Evolutionary conservation across 805 yeast genomes (phyloP).

Genomic region (Komagataella pastoris): DNA sequence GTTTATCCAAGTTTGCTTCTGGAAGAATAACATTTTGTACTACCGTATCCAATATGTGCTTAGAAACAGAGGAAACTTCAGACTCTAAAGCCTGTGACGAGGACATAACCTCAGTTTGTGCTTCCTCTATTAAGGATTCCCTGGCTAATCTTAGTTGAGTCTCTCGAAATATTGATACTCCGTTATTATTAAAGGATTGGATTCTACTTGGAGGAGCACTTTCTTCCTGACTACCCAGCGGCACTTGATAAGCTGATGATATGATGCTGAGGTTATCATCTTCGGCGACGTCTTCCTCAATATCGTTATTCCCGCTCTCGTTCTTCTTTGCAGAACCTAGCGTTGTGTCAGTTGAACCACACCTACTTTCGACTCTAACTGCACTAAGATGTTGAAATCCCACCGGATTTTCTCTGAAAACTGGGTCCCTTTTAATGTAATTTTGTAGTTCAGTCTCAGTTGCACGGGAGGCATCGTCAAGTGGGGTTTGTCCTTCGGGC

Average conservation of each 20-base stretch:
- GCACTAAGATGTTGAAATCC: slow-evolving; percentile 2
- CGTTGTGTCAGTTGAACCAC: slow-evolving; percentile 4
- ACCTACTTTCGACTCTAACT: slow-evolving; percentile 5
- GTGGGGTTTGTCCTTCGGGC: not conserved
- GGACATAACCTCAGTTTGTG: not conserved
- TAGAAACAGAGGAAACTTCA: not conserved
- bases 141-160: not conserved
- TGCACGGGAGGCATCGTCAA: not conserved
- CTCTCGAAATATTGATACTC: not conserved
- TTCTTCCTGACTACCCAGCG: not conserved
- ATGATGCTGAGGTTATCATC: not conserved
- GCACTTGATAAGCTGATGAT: slow-evolving; percentile 1
- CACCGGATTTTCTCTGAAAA: slow-evolving; percentile 6
- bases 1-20: not conserved
- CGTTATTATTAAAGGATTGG: not conserved
- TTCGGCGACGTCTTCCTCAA: not conserved
- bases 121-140: not conserved
- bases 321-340: not conserved
- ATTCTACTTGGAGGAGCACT: not conserved
- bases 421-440: slow-evolving; percentile 4
- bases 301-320: not conserved
- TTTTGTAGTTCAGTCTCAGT: not conserved
- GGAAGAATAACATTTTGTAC: not conserved
- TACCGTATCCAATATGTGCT: not conserved
- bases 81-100: not conserved